phyloP scores from a whole-genome alignment of 352 stramenopile species.

The Globisporangium spiculum region DNA sequence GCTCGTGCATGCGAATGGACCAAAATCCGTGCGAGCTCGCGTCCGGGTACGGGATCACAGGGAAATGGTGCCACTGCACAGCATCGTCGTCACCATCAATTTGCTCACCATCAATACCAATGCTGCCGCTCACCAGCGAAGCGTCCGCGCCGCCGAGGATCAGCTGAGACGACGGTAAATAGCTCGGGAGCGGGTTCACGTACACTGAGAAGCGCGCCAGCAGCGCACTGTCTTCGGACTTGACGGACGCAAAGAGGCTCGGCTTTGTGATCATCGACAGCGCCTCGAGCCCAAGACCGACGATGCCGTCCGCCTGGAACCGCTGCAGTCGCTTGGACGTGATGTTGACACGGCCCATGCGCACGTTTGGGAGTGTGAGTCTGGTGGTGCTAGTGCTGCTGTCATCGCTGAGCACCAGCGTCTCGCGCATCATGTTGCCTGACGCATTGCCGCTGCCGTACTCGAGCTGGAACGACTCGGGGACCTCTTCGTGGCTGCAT shows the following conservation, averaged over 20 bases:
- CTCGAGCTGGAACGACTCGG: slow-evolving; percentile 49
- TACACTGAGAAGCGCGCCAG: slow-evolving; percentile 61
- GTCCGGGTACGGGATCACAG: slow-evolving; percentile 38
- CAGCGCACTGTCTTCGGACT: slow-evolving; percentile 15
- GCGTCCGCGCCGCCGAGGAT: slow-evolving; percentile 58
- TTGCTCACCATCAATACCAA: not conserved
- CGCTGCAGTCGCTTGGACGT: slow-evolving; percentile 45
- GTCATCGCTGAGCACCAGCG: slow-evolving; percentile 32
- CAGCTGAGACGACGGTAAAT: slow-evolving; percentile 43
- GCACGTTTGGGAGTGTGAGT: slow-evolving; percentile 33
- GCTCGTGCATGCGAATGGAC: slow-evolving; percentile 41
- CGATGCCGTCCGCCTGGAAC: slow-evolving; percentile 65
- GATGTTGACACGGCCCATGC: slow-evolving; percentile 44
- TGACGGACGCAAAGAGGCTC: slow-evolving; percentile 28
- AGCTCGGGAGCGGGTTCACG: slow-evolving; percentile 51
- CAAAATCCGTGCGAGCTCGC: slow-evolving; percentile 44
- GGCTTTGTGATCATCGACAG: slow-evolving; percentile 59
- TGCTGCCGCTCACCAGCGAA: slow-evolving; percentile 18
- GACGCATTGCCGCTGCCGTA: slow-evolving; percentile 64
- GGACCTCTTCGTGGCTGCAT: slow-evolving; percentile 10
- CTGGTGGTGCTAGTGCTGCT: not conserved
- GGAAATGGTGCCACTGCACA: slow-evolving; percentile 47
- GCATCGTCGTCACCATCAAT: not conserved
- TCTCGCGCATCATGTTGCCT: slow-evolving; percentile 45
- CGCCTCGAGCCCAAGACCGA: slow-evolving; percentile 51